These are phyloP conservation scores for Saccharum hybrid DNA, from an alignment of 202 grass and related monocot genomes.

Conservation along the genomic window DNA sequence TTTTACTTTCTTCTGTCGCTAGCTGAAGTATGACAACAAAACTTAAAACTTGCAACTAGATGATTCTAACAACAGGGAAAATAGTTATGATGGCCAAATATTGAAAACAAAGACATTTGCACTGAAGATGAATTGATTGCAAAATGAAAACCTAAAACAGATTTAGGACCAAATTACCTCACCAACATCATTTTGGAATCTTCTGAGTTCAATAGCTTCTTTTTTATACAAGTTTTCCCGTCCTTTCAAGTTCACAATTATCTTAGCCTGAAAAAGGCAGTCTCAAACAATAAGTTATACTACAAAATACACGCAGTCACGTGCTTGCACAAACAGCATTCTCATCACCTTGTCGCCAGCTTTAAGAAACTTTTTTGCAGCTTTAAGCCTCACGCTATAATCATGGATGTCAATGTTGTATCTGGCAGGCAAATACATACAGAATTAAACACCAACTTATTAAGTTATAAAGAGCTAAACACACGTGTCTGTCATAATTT, in stretches of 20 bases:
- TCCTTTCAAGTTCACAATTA: slow-evolving; percentile 92
- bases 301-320: background rate
- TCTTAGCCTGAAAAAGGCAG: slow-evolving; percentile 72
- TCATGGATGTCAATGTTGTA: slow-evolving; percentile 93
- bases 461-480: background rate
- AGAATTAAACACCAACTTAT: background rate
- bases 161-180: slow-evolving; percentile 60
- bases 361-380: slow-evolving; percentile 93
- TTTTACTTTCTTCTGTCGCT: slow-evolving; percentile 80
- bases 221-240: slow-evolving; percentile 86
- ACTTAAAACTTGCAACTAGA: background rate
- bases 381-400: slow-evolving; percentile 79
- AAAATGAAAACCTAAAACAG: background rate
- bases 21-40: slow-evolving; percentile 61
- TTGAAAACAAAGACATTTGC: slow-evolving; percentile 7
- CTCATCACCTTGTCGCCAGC: slow-evolving; percentile 81
- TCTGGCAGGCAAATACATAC: slow-evolving; percentile 55
- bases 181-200: slow-evolving; percentile 88
- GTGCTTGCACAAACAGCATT: background rate
- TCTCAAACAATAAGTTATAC: slow-evolving; percentile 39
- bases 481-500: background rate
- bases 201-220: slow-evolving; percentile 77
- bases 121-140: background rate
- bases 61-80: slow-evolving; percentile 20
- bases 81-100: background rate